Conservation (phyloP, 495 filamentous ascomycete genomes). For the Elaphomyces granulatus region DNA sequence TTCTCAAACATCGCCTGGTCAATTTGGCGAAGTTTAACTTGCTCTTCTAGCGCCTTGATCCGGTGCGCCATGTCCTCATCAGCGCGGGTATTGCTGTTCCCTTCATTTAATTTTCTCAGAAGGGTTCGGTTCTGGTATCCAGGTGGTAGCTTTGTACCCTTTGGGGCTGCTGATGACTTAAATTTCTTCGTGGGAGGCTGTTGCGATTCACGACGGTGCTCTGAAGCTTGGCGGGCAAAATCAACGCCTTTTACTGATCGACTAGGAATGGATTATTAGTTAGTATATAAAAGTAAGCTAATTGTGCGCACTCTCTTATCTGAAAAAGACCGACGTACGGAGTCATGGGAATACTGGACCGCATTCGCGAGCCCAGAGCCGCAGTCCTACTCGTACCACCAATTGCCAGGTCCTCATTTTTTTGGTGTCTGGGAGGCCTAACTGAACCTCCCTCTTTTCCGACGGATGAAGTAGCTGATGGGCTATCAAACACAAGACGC, state of each 20-base stretch:
- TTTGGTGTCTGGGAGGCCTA: conserved; percentile 12
- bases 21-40: conserved; percentile 71
- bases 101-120: conserved; percentile 12
- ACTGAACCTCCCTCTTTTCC: conserved; percentile 22
- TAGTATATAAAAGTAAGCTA: too few species aligned
- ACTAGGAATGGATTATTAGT: conserved; percentile 33
- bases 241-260: conserved; percentile 56
- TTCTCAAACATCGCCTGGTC: conserved; percentile 59
- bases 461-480: conserved; percentile 21
- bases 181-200: conserved; percentile 48
- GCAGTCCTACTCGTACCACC: conserved; percentile 15
- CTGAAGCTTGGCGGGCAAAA: conserved; percentile 75
- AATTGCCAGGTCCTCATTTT: conserved; percentile 3
- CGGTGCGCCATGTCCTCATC: conserved; percentile 26
- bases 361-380: conserved; percentile 42
- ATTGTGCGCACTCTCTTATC: not conserved
- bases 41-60: conserved; percentile 66
- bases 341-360: conserved; percentile 74
- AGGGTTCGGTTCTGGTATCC: conserved; percentile 82
- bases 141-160: conserved; percentile 60
- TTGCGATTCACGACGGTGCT: conserved; percentile 43
- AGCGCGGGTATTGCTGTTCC: conserved; percentile 8
- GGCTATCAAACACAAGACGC: conserved; percentile 52
- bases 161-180: conserved; percentile 63
- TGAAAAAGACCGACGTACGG: conserved; percentile 41